Conservation (phyloP, 345 rosid genomes). For the Turnera subulata region DNA sequence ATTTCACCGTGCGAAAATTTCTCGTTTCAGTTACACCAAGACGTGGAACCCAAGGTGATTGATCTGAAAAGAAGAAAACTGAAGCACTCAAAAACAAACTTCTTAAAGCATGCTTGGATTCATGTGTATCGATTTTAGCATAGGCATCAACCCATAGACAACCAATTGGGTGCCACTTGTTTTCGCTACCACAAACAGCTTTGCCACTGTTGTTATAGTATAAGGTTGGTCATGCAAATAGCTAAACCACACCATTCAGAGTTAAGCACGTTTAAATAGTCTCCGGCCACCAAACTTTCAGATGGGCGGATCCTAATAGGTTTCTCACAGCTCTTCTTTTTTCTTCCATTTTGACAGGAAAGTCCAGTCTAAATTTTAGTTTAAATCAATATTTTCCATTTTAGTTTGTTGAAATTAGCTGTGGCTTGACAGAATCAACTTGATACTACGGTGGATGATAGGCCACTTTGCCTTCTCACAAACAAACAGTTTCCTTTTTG, state of each 20-base stretch:
- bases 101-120: neutral
- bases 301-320: neutral
- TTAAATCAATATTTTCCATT: neutral
- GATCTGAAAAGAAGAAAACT: neutral
- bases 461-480: no score
- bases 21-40: neutral
- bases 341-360: no score
- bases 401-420: neutral
- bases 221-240: neutral
- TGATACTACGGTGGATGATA: no score
- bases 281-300: neutral
- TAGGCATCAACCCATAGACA: neutral
- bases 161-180: constrained; percentile 1
- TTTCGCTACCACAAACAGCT: neutral
- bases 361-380: neutral
- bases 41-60: neutral
- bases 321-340: neutral
- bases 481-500: no score
- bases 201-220: neutral
- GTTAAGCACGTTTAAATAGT: neutral
- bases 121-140: neutral
- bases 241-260: neutral
- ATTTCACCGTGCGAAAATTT: neutral
- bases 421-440: neutral
- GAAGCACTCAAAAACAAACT: neutral